These are phyloP conservation scores for Casuarina cunninghamiana DNA, from an alignment of 306 rosid genomes.

Conservation along the genomic window DNA sequence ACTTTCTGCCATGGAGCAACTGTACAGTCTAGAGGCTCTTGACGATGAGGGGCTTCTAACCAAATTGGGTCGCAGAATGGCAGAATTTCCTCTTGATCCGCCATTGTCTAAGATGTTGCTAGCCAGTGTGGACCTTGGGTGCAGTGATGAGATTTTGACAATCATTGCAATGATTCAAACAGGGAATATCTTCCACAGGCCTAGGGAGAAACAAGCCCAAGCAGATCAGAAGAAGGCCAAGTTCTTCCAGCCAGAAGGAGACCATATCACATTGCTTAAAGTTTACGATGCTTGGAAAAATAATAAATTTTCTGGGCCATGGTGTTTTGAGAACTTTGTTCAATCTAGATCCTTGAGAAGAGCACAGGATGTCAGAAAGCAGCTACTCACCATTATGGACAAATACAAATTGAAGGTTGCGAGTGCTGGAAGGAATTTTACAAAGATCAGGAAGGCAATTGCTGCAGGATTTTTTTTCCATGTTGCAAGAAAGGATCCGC, in stretches of 20 bases:
- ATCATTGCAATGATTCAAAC: constrained; percentile 89
- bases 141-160: constrained; percentile 88
- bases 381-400: constrained; percentile 83
- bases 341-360: constrained; percentile 44
- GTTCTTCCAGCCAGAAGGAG: constrained; percentile 92
- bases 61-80: constrained; percentile 90
- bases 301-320: not conserved
- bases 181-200: constrained; percentile 81
- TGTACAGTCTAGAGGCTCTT: constrained; percentile 80
- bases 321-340: not conserved
- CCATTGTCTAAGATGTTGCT: constrained; percentile 86
- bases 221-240: constrained; percentile 93
- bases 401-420: constrained; percentile 75
- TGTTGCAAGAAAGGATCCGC: constrained; percentile 83
- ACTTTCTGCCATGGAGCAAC: constrained; percentile 75
- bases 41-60: constrained; percentile 84
- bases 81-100: constrained; percentile 85
- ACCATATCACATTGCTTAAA: constrained; percentile 79
- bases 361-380: constrained; percentile 83
- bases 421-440: constrained; percentile 73
- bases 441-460: constrained; percentile 81
- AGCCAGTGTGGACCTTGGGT: constrained; percentile 89
- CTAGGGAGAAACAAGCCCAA: constrained; percentile 83
- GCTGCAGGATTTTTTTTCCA: constrained; percentile 85
- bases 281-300: constrained; percentile 92